Conservation (phyloP, 129 eudicot genomes). For the Apium graveolens region DNA sequence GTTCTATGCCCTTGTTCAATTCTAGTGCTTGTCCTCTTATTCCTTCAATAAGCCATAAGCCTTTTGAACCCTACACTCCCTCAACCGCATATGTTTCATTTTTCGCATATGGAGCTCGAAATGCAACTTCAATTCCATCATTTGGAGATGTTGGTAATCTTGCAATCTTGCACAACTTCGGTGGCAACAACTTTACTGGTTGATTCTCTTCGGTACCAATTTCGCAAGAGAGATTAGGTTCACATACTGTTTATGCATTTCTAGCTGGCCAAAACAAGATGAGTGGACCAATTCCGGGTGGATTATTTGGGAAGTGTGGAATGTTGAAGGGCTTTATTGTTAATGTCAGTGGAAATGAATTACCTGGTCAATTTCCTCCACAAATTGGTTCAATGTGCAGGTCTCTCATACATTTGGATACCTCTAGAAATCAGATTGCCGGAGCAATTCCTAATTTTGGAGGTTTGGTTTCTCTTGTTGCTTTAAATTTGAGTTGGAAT, state of each 20-base stretch:
- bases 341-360: constrained; percentile 44
- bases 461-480: constrained; percentile 39
- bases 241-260: constrained; percentile 51
- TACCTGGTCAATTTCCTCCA: constrained; percentile 50
- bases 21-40: constrained; percentile 29
- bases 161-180: constrained; percentile 51
- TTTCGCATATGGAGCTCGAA: constrained; percentile 29
- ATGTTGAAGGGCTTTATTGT: constrained; percentile 39
- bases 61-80: constrained; percentile 26
- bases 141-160: constrained; percentile 30
- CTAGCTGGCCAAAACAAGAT: constrained; percentile 56
- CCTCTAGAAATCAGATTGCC: constrained; percentile 39
- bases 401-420: constrained; percentile 40
- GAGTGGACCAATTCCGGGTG: constrained; percentile 46
- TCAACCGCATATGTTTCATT: constrained; percentile 31
- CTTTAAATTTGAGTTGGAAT: constrained; percentile 58
- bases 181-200: constrained; percentile 56
- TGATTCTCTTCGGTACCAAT: constrained; percentile 37
- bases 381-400: constrained; percentile 41
- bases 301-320: constrained; percentile 45
- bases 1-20: constrained; percentile 46
- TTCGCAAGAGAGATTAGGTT: constrained; percentile 34
- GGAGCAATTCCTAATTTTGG: constrained; percentile 57
- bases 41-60: constrained; percentile 5
- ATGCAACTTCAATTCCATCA: constrained; percentile 21